phyloP scores from a whole-genome alignment of 352 stramenopile species.

The Globisporangium yorkense region DNA sequence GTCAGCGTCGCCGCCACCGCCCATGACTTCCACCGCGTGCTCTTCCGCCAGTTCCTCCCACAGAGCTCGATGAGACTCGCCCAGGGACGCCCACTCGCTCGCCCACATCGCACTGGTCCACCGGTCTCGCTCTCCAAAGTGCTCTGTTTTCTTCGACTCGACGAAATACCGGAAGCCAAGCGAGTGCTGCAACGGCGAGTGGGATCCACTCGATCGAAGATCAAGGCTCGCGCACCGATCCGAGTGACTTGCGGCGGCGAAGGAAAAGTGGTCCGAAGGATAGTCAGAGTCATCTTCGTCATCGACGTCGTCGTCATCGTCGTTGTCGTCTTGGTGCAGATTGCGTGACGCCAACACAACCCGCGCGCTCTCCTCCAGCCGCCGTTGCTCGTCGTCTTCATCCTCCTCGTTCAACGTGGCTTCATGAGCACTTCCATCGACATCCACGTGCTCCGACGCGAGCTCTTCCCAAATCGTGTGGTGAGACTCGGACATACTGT shows the following conservation, averaged over 20 bases:
- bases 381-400: conserved; percentile 13
- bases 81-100: conserved; percentile 20
- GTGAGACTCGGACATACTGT: conserved; percentile 26
- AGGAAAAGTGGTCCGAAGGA: background rate
- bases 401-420: conserved; percentile 5
- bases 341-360: conserved; percentile 13
- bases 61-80: conserved; percentile 15
- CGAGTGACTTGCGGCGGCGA: background rate
- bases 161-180: conserved; percentile 24
- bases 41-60: conserved; percentile 26
- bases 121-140: conserved; percentile 6
- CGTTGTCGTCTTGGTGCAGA: conserved; percentile 7
- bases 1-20: background rate
- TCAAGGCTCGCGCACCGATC: background rate
- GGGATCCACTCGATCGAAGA: background rate
- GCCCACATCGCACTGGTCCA: conserved; percentile 23
- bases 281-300: conserved; percentile 2
- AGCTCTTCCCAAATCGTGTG: conserved; percentile 34
- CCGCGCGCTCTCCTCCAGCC: conserved; percentile 22
- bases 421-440: background rate
- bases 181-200: background rate
- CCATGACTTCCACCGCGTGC: conserved; percentile 9
- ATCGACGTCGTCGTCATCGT: background rate
- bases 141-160: conserved; percentile 19
- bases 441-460: conserved; percentile 15